phyloP scores from a whole-genome alignment of 768 basidiomycete genomes.

The Phylloporus scabripes region DNA sequence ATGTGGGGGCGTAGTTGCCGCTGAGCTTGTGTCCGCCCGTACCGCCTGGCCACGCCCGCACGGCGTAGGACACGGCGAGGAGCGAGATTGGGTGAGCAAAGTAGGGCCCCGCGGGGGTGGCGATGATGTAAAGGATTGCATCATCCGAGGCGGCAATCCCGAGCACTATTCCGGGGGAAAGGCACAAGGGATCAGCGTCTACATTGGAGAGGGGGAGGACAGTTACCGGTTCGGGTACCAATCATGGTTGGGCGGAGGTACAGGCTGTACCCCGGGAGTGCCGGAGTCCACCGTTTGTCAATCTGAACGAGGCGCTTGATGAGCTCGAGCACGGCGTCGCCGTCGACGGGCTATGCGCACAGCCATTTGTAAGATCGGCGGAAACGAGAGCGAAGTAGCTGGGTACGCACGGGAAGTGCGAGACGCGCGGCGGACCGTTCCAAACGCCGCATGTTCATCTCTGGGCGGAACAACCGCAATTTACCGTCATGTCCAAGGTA shows the following conservation, averaged over 20 bases:
- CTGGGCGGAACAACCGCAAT: slow-evolving; percentile 74
- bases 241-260: slow-evolving; percentile 83
- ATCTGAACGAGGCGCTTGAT: slow-evolving; percentile 62
- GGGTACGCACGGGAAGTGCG: slow-evolving; percentile 56
- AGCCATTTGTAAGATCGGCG: too few species aligned
- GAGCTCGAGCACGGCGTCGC: slow-evolving; percentile 42
- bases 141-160: slow-evolving; percentile 73
- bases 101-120: slow-evolving; percentile 53
- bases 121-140: slow-evolving; percentile 82
- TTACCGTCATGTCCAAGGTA: slow-evolving; percentile 68
- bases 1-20: slow-evolving; percentile 56
- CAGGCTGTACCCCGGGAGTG: slow-evolving; percentile 64
- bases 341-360: slow-evolving; percentile 36
- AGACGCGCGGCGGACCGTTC: slow-evolving; percentile 61
- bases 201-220: neutral
- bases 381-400: too few species aligned
- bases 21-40: slow-evolving; percentile 59
- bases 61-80: slow-evolving; percentile 62
- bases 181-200: neutral
- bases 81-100: slow-evolving; percentile 51
- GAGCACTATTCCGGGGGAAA: slow-evolving; percentile 34
- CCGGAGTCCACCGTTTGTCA: slow-evolving; percentile 85
- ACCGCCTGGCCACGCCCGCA: slow-evolving; percentile 83
- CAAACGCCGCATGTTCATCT: slow-evolving; percentile 82
- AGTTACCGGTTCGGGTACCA: slow-evolving; percentile 36